Percentiles rank a stretch among this genome's conserved stretches.
Conservation (phyloP, 2,329 filamentous ascomycete genomes). For the Apiospora sp. region DNA sequence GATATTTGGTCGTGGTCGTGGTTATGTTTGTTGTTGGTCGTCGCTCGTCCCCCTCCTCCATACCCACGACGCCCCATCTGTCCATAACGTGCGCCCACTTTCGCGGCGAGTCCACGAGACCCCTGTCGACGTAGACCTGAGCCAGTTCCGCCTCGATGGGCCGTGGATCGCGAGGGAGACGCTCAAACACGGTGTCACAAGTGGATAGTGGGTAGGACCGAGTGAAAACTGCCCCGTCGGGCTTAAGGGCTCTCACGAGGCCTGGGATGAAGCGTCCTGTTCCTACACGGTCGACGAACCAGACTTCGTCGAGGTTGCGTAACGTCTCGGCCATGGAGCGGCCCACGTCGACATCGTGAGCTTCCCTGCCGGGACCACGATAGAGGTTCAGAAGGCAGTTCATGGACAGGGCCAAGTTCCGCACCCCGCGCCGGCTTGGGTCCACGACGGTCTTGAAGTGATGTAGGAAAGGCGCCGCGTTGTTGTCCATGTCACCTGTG, state of each 20-base stretch:
- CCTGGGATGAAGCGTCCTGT: background rate
- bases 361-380: background rate
- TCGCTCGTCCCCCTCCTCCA: background rate
- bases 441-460: slow-evolving; percentile 7
- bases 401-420: background rate
- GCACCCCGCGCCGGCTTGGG: background rate
- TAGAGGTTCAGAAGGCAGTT: background rate
- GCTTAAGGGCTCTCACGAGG: background rate
- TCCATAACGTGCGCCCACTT: background rate
- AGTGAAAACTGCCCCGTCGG: background rate
- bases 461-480: slow-evolving; percentile 32
- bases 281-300: background rate
- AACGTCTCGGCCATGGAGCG: background rate
- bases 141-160: background rate
- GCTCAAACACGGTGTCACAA: background rate
- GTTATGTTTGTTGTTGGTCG: too few species aligned
- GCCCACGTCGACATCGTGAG: background rate
- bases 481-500: slow-evolving; percentile 28
- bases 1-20: background rate
- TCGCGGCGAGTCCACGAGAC: background rate
- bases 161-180: background rate
- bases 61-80: background rate
- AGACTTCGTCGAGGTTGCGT: background rate
- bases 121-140: background rate
- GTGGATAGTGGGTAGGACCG: background rate